These are phyloP conservation scores for Hydrangea macrophylla DNA, from an alignment of 148 eudicot species.

Conservation along the genomic window DNA sequence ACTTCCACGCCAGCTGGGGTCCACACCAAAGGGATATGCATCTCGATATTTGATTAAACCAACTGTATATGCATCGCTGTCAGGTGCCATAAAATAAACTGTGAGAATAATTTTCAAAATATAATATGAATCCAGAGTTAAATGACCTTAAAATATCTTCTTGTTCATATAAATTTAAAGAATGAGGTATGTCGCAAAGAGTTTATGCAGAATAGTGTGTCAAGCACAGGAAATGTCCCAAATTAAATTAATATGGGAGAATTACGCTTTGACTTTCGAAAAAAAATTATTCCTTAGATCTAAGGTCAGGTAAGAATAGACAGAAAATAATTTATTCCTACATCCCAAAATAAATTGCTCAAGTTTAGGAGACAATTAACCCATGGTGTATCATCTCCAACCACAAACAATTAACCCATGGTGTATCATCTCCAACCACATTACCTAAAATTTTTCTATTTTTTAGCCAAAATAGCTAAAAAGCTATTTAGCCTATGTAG, in stretches of 20 bases:
- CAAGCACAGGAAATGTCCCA: not conserved
- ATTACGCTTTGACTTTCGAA: not conserved
- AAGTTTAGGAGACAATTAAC: no score
- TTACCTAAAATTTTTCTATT: no score
- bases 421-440: no score
- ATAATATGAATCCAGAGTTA: not conserved
- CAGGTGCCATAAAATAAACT: slow-evolving; percentile 20
- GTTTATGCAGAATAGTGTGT: not conserved
- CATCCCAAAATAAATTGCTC: no score
- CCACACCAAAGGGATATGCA: slow-evolving; percentile 98
- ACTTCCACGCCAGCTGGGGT: slow-evolving; percentile 99
- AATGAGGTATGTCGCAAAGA: not conserved
- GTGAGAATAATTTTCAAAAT: not conserved
- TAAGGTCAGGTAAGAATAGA: not conserved
- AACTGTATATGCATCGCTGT: slow-evolving; percentile 69
- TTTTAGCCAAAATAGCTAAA: no score
- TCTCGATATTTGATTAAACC: slow-evolving; percentile 80
- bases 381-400: no score
- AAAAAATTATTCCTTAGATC: no score
- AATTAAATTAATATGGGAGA: not conserved
- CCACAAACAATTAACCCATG: no score
- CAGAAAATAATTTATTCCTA: no score
- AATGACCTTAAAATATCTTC: not conserved
- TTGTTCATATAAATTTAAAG: not conserved
- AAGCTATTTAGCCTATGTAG: no score